Base-by-base conservation (phyloP, 2,329 filamentous ascomycete genomes). In the Pseudopithomyces maydicus region DNA sequence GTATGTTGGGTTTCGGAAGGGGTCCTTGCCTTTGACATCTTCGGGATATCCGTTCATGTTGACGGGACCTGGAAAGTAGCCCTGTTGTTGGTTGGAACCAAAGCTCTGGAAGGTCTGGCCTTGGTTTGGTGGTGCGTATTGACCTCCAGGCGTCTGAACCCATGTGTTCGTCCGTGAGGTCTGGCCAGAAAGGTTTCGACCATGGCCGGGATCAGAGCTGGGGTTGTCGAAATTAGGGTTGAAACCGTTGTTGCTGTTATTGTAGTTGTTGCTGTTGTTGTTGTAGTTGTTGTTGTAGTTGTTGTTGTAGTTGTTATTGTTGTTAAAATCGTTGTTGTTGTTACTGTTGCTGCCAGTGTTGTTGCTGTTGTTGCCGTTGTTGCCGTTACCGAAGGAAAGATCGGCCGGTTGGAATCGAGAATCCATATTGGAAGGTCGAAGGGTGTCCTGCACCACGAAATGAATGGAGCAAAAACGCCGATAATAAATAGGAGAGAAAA, bases 381-480 rank as follows among this genome's bases (percentile, higher is more conserved):
- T 66, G 59, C n/a, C n/a, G n/a, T 55, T 66, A 41, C 66, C 68
- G 56, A 68, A 68, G 38, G 67, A 65, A 53, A 68, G 50, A 32
- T 66, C 62, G 53, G 67, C 61, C 35, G 67, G 65, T 52, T 71
- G 66, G 48, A 66, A 72, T 52, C 64, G 66, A 57, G 64, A 64
- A 53, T 74, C 69, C 71, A 74, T 74, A 62, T 58, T 52, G 59
- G 62, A 54, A 58, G 51, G 62, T 44, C 59, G 23, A 52, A 50
- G 56, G 69, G 68, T 73, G 71, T 49, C 70, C 70, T 70, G 71
- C 70, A 74, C 71, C 66, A 59, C 58, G 44, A 61, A 55, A 57
- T 41, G 29, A 58, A 63, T 62, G 35, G 47, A 66, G 62, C 35
- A 61, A 61, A 54, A 59, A 58, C 58, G 56, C 59, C 52, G 61